phyloP scores from a whole-genome alignment of 2,329 filamentous ascomycete species.

The Tricladium varicosporioides region DNA sequence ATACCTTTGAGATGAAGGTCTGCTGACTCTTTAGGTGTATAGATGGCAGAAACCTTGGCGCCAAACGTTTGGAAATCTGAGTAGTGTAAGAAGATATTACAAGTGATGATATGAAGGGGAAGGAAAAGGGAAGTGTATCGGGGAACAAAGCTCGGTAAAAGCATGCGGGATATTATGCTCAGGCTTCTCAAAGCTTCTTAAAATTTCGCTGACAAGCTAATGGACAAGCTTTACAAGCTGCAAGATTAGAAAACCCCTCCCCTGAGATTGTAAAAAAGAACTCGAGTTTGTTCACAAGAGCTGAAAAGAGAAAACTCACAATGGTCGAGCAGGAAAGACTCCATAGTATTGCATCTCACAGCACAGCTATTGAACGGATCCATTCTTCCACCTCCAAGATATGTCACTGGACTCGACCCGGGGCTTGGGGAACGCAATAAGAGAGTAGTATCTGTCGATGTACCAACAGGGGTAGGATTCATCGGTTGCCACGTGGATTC shows the following conservation, averaged over 20 bases:
- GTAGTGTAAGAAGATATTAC: neutral
- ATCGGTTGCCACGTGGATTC: neutral
- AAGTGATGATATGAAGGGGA: neutral
- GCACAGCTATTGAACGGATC: neutral
- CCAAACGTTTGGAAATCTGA: neutral
- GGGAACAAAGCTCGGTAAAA: neutral
- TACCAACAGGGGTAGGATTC: neutral
- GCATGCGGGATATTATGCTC: no score
- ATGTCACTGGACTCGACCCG: neutral
- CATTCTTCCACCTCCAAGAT: neutral
- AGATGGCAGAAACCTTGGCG: neutral
- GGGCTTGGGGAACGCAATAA: neutral
- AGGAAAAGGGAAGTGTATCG: neutral
- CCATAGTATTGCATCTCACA: neutral
- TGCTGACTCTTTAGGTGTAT: neutral
- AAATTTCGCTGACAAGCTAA: no score
- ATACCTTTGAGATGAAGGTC: neutral
- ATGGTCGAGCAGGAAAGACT: neutral
- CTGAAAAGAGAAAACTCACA: neutral
- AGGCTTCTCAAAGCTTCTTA: no score
- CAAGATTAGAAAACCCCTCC: no score
- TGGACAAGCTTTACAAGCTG: no score
- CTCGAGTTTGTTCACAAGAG: no score
- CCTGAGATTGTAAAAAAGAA: no score
- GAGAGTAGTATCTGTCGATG: neutral